Percentiles rank a stretch among this genome's conserved stretches.
phyloP scores from a whole-genome alignment of 441 rosid species.

The Populus tomentosa region DNA sequence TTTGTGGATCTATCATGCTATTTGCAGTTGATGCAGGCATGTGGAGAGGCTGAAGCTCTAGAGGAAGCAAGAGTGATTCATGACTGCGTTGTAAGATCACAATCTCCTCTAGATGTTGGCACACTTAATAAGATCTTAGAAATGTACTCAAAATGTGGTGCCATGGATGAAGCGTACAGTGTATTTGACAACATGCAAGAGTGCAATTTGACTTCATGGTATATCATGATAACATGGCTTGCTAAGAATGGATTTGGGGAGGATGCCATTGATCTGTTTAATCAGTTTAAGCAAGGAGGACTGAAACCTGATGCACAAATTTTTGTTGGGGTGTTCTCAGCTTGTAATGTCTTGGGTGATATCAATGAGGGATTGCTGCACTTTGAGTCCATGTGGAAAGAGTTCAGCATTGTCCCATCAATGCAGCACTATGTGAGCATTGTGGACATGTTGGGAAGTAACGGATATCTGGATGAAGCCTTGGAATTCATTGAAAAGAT shows the following conservation, averaged over 20 bases:
- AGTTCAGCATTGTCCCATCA: conserved; percentile 52
- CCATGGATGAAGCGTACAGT: conserved; percentile 39
- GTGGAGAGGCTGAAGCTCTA: conserved; percentile 58
- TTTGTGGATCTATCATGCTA: conserved; percentile 45
- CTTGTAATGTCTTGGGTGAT: conserved; percentile 69
- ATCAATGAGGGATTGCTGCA: conserved; percentile 70
- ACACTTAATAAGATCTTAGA: conserved; percentile 47
- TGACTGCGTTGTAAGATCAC: conserved; percentile 33
- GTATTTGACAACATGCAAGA: conserved; percentile 55
- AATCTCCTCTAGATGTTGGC: conserved; percentile 35
- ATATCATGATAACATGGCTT: conserved; percentile 56
- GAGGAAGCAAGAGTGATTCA: conserved; percentile 65
- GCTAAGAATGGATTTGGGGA: conserved; percentile 72
- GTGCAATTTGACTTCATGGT: conserved; percentile 58
- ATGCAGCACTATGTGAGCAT: conserved; percentile 59
- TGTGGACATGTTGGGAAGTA: conserved; percentile 62
- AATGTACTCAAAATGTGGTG: conserved; percentile 65
- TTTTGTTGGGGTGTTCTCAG: conserved; percentile 53
- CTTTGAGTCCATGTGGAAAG: conserved; percentile 62
- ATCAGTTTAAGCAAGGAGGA: conserved; percentile 63
- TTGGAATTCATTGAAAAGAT: conserved; percentile 64
- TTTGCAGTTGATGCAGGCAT: conserved; percentile 47
- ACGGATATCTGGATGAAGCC: conserved; percentile 76
- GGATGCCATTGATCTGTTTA: conserved; percentile 73
- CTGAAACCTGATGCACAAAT: conserved; percentile 52